Conservation (phyloP, 2,329 filamentous ascomycete species). For the Phialocephala subalpina region DNA sequence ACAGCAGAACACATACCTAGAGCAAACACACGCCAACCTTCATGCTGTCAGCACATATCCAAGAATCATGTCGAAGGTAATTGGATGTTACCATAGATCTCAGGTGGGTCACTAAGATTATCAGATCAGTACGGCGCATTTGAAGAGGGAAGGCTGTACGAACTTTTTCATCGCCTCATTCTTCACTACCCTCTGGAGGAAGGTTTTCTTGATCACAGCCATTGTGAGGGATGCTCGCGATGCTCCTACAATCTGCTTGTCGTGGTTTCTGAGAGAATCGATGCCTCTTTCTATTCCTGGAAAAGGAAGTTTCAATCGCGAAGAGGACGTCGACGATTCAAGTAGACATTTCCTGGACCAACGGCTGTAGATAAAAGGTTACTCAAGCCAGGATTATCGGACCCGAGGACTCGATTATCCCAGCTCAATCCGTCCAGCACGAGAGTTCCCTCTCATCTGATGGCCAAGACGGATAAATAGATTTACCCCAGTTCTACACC, state of each 20-base stretch:
- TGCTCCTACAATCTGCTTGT: not conserved
- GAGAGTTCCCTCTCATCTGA: not conserved
- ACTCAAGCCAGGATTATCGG: not conserved
- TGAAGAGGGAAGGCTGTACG: constrained; percentile 11
- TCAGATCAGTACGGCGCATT: not conserved
- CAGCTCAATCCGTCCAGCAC: not conserved
- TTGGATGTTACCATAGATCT: constrained; percentile 37
- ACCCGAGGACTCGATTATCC: constrained; percentile 1
- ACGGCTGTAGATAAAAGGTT: not conserved
- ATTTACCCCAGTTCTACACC: not conserved
- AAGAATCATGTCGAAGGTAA: not conserved
- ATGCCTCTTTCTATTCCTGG: not conserved
- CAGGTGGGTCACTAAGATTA: constrained; percentile 35
- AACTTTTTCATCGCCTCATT: constrained; percentile 73
- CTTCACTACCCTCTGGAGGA: constrained; percentile 47
- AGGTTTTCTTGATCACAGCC: constrained; percentile 33
- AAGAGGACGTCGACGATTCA: not conserved
- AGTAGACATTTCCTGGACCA: constrained; percentile 4
- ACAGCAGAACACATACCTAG: constrained; percentile 24
- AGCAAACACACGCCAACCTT: constrained; percentile 68
- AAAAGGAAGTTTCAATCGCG: not conserved
- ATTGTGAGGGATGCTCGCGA: constrained; percentile 7
- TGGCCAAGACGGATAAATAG: constrained; percentile 20
- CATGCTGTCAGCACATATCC: constrained; percentile 37
- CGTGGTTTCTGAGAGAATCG: not conserved